Percentiles rank a stretch among this genome's conserved stretches.
Conservation (phyloP, 1,139 yeast genomes). For the Meyerozyma carpophila region DNA sequence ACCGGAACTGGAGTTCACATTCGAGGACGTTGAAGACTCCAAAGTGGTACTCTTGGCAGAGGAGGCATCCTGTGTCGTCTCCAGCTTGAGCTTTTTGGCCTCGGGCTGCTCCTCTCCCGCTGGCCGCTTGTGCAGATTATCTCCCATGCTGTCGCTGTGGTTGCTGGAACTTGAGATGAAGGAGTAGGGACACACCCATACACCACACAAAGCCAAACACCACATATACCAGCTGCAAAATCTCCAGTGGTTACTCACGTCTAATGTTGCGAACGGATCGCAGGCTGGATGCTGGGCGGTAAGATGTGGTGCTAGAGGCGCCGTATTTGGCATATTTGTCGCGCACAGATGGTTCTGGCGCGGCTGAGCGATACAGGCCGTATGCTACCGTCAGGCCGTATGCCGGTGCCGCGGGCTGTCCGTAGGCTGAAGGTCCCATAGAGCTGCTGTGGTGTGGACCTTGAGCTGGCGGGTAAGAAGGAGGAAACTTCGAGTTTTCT, state of each 20-base stretch:
- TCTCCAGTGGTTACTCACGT: background rate
- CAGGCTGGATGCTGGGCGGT: background rate
- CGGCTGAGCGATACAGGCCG: background rate
- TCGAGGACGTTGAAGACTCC: background rate
- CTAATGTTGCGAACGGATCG: background rate
- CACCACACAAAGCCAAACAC: background rate
- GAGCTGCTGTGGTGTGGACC: background rate
- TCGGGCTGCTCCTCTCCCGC: background rate
- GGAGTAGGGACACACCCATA: background rate
- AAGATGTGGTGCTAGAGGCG: background rate
- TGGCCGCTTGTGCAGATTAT: background rate
- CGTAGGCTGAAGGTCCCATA: background rate
- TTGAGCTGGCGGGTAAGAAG: background rate
- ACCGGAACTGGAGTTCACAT: background rate
- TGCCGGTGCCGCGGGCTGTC: background rate
- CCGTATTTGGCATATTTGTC: conserved; percentile 1
- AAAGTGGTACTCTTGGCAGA: background rate
- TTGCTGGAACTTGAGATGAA: background rate
- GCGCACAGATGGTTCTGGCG: background rate
- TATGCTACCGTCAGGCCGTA: background rate
- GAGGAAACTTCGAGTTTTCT: background rate
- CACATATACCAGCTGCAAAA: background rate
- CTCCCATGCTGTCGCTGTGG: background rate
- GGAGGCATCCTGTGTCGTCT: background rate
- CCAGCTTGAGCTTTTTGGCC: background rate